Base-by-base conservation (phyloP, 2,329 filamentous ascomycete genomes). In the Neopestalotiopsis sp. region DNA sequence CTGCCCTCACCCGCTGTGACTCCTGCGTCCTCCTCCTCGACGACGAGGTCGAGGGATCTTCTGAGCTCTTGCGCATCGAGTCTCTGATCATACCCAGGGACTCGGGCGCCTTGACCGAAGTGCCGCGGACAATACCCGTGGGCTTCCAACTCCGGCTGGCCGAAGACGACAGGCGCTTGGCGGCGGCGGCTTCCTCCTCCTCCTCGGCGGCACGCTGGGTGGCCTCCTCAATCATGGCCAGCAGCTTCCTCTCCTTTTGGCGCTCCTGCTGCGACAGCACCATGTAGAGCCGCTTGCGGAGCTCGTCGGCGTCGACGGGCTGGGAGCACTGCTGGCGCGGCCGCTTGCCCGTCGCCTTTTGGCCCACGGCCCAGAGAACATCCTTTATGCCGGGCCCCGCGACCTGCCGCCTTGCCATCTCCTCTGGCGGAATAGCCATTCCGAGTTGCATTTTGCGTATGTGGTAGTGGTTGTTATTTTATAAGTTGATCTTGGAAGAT, bases 251-350 rank as follows among this genome's bases (percentile, higher is more conserved):
- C 66, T 83, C 81, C 4, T 81, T 78, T 13, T 76, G 75, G 7
- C 79, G 77, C 69, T 85, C 85, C 70, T 86, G 86, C 69, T 89
- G 83, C 5, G 81, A 82, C 14, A 88, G 78, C 20, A 90, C 84
- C 12, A 82, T 71, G 63, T 82, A 81, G 30, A 91, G 81, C 20
- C 88, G 85, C 40, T 84, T 82, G 12, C 83, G 82, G 34, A 91
- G 78, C 67, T 91, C 88, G 34, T 86, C 82, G 0, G 89, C 81
- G 70, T 90, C 88, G 61, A 90, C 80, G 20, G 82, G 80, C 40
- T 81, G 74, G 34, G 76, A 77, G 68, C 58, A 34, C 20, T 30
- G 49, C 20, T 67, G 53, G 56, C 53, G 65, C 28, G 53, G 65
- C 12, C 34, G 58, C 65, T 67, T 67, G 24, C 30, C 20, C n/a